Evolutionary conservation across 2,329 filamentous ascomycete species (phyloP).

Genomic region (Alternaria brassicicola): DNA sequence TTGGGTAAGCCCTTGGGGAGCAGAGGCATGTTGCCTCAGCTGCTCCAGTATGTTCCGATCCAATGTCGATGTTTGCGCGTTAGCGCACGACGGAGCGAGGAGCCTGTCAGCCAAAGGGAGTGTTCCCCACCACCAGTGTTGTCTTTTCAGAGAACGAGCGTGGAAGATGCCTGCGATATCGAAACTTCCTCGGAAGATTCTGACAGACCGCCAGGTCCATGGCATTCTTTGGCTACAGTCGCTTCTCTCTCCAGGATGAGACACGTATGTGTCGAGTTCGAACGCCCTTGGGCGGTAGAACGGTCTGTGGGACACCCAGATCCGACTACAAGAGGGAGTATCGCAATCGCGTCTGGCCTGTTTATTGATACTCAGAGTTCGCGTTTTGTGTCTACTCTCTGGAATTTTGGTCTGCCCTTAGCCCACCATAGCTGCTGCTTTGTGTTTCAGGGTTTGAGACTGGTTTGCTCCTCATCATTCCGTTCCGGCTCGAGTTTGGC

Average conservation of each 20-base stretch:
- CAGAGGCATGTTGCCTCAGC: slow-evolving; percentile 2
- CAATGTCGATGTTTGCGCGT: slow-evolving; percentile 4
- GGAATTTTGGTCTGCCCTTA: slow-evolving; percentile 8
- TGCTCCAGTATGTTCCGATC: slow-evolving; percentile 8
- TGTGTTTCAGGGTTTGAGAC: slow-evolving; percentile 10
- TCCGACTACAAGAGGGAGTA: background rate
- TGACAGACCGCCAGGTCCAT: slow-evolving; percentile 30
- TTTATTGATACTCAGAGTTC: background rate
- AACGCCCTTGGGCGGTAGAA: background rate
- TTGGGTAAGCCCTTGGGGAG: slow-evolving; percentile 19
- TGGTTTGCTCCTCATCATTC: slow-evolving; percentile 12
- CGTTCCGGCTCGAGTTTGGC: slow-evolving; percentile 5
- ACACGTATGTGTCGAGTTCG: background rate
- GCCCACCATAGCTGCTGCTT: background rate
- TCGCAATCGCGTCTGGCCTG: background rate
- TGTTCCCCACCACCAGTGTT: slow-evolving; percentile 19
- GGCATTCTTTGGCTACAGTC: slow-evolving; percentile 21
- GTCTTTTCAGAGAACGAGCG: slow-evolving; percentile 23
- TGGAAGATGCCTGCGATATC: slow-evolving; percentile 28
- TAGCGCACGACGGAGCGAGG: background rate
- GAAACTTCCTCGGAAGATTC: slow-evolving; percentile 15
- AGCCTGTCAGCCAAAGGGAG: slow-evolving; percentile 16
- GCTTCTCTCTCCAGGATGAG: slow-evolving; percentile 12
- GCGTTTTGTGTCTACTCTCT: slow-evolving; percentile 1
- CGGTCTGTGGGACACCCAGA: slow-evolving; percentile 3